Evolutionary conservation across 2,329 filamentous ascomycete species (phyloP), one percentile per base, ranked within the genome.

Genomic region (Botrytis aclada): DNA sequence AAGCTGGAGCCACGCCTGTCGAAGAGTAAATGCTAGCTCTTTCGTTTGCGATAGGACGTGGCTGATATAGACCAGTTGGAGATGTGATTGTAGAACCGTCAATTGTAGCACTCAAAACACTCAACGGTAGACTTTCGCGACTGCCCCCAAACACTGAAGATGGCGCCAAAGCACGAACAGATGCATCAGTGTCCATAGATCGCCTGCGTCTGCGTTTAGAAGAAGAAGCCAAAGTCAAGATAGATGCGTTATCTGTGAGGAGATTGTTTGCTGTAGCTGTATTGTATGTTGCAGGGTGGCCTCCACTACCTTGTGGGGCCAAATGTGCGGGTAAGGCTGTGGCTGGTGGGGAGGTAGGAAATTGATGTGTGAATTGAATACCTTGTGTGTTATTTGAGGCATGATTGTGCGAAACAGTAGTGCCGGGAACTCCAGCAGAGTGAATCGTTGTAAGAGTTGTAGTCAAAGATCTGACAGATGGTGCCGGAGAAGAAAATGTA

Each of bases 391-490:
- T 77, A 74, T 78, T 79, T 70, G 73, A 73, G 63, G 76, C 70
- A 69, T 74, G 70, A 80, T 84, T 73, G 82, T 84, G 78, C 84
- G 86, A 76, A 73, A 79, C 83, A 76, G 81, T 84, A 71, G 80
- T 79, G 67, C 80, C 82, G 32, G 85, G 86, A 70, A 88, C 89
- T 7, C 89, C 88, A 5, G 89, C 88, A 1, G 93, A 95, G 79
- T 95, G 93, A 74, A 97, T 94, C 0, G 93, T 97, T 0, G 93
- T 96, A 72, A 97, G 85, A 1, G 93, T 96, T 0, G 93, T 96
- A 1, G 93, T 93, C 71, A 97, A 85, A 3, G 93, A 95, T 74
- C 90, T 91, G 65, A 94, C 89, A 12, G 93, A 95, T 39, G 93
- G 93, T 47, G 93, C 92, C 2, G 93, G 93, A 20, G 93, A 95